Conservation (phyloP, 2,329 filamentous ascomycete species). For the Coniochaeta sp. region DNA sequence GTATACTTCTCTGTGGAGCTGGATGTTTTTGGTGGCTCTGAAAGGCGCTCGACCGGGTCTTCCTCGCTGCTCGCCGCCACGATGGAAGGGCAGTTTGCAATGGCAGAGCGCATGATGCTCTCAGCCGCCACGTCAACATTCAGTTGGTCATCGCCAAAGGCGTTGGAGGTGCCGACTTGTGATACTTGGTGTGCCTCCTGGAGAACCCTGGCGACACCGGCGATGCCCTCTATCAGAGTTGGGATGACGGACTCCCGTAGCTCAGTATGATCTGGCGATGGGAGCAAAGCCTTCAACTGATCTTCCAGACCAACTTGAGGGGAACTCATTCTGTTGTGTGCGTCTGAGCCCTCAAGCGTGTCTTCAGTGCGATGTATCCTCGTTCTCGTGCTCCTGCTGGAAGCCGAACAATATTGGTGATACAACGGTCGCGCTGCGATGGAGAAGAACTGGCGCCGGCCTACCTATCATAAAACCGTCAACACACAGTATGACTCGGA, state of each 20-base stretch:
- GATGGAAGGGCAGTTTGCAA: slow-evolving; percentile 35
- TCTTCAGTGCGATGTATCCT: too few relatives aligned
- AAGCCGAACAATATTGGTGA: too few relatives aligned
- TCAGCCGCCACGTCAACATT: slow-evolving; percentile 50
- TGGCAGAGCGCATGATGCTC: slow-evolving; percentile 33
- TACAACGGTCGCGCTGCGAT: too few relatives aligned
- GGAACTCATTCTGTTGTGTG: neutral
- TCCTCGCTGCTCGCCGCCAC: slow-evolving; percentile 52
- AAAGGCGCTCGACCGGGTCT: slow-evolving; percentile 40
- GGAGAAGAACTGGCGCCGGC: too few relatives aligned
- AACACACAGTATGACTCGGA: too few relatives aligned
- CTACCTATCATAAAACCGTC: too few relatives aligned
- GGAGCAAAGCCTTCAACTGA: slow-evolving; percentile 16
- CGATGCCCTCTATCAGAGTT: slow-evolving; percentile 34
- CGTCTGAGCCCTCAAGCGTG: neutral
- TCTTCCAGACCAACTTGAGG: neutral
- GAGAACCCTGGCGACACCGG: slow-evolving; percentile 35
- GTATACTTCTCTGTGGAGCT: slow-evolving; percentile 38
- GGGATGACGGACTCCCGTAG: slow-evolving; percentile 41
- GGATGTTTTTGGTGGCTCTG: neutral
- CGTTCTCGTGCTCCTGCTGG: too few relatives aligned
- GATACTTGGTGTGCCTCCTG: slow-evolving; percentile 36
- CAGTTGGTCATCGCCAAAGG: slow-evolving; percentile 52
- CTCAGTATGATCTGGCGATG: slow-evolving; percentile 14
- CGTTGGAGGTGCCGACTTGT: slow-evolving; percentile 41